phyloP scores from a whole-genome alignment of 768 basidiomycete species.

The Cystoderma amianthinum region DNA sequence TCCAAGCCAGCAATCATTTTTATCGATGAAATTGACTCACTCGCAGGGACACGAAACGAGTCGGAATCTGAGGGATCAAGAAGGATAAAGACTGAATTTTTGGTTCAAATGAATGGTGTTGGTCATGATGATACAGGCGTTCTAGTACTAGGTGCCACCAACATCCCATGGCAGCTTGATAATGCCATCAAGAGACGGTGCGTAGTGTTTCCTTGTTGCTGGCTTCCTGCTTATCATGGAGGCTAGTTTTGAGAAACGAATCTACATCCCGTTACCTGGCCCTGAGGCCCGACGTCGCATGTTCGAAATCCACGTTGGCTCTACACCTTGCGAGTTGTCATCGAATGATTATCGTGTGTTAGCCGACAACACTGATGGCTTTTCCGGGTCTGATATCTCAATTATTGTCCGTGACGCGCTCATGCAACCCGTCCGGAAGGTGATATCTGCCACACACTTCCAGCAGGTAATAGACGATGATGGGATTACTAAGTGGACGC shows the following conservation, averaged over 20 bases:
- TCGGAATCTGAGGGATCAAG: constrained; percentile 97
- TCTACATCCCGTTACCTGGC: constrained; percentile 96
- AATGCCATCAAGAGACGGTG: constrained; percentile 94
- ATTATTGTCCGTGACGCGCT: constrained; percentile 93
- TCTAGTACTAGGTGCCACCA: constrained; percentile 93
- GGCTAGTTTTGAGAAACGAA: constrained; percentile 95
- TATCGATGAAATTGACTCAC: constrained; percentile 96
- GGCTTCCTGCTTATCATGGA: too few relatives aligned
- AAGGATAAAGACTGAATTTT: constrained; percentile 94
- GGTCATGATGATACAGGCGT: constrained; percentile 97
- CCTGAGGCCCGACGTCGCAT: constrained; percentile 87
- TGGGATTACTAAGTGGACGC: constrained; percentile 73
- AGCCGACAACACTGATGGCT: constrained; percentile 87
- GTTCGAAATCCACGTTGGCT: constrained; percentile 95
- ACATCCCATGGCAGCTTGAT: constrained; percentile 98
- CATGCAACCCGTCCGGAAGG: constrained; percentile 98
- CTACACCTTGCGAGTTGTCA: constrained; percentile 81
- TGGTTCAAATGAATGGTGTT: constrained; percentile 99
- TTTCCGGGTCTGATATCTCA: constrained; percentile 93
- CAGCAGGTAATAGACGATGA: constrained; percentile 42
- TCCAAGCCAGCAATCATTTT: constrained; percentile 98
- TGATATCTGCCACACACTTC: constrained; percentile 94
- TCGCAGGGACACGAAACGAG: constrained; percentile 91
- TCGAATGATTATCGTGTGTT: constrained; percentile 74
- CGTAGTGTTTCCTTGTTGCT: too few relatives aligned